Evolutionary conservation across 805 yeast genomes (phyloP), one percentile per base, ranked within the genome.

Genomic region (Candida piceae): DNA sequence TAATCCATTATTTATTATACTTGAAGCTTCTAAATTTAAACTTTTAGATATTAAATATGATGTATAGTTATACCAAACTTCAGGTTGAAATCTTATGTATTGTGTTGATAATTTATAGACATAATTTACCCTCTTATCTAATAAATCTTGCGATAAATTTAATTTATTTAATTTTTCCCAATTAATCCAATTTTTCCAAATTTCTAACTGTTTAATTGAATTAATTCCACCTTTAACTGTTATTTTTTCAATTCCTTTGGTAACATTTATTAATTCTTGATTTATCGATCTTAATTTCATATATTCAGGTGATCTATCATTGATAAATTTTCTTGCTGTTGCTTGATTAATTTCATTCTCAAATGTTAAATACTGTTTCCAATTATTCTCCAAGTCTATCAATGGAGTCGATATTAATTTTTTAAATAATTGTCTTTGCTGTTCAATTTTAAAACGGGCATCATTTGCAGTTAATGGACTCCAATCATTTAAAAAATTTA

Each of bases 201-300:
- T 57, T 2, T 58, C 57, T 16, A 80, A 49, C 54, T 84, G 82
- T 24, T 49, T 53, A 9, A 47, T 39, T 2, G 31, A 29, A 17
- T 43, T 41, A 9, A 20, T 7, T 48, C 45, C 4, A 38, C 38
- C 11, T 41, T 27, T n/a, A 26, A 16, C 5, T 44, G 45, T 11
- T 33, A 35, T 8, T n/a, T n/a, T n/a, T n/a, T n/a, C n/a, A n/a
- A 58, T 31, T 27, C 44, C 29, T 4, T 43, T 48, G 2, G 86
- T 75, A 3, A 81, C 45, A 43, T 75, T 74, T 10, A 69, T 66
- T 72, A 87, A 76, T 53, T 85, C 95, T 29, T 75, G 78, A 42
- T 76, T 76, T 63, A 84, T 69, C 0, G 93, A 73, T 44, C 96
- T 71, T 2, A 96, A 89, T 46, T 74, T 78, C 96, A 90, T 85